phyloP scores from a whole-genome alignment of 2,329 filamentous ascomycete species.

The Daldinia sp. region DNA sequence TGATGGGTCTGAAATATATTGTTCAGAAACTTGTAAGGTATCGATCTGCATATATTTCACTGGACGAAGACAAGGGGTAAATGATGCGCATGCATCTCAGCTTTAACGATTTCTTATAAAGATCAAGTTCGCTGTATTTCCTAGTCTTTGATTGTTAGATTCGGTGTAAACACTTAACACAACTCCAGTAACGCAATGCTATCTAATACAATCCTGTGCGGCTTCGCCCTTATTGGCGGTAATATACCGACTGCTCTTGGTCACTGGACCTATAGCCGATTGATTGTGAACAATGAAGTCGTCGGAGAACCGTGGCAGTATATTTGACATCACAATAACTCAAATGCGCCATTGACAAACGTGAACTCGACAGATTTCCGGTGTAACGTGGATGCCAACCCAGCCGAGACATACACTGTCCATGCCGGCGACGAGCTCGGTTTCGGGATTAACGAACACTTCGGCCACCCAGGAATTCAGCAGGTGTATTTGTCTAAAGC shows the following conservation, averaged over 20 bases:
- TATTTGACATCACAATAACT: constrained; percentile 38
- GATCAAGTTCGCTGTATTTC: neutral
- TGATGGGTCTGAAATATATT: neutral
- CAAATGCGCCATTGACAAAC: constrained; percentile 39
- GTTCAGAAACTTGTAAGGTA: neutral
- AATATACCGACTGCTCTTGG: neutral
- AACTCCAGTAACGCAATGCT: neutral
- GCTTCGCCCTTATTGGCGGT: neutral
- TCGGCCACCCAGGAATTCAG: constrained; percentile 44
- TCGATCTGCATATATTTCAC: neutral
- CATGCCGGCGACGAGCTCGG: constrained; percentile 38
- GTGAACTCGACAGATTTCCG: constrained; percentile 43
- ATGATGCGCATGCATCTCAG: neutral
- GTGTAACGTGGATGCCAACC: constrained; percentile 37
- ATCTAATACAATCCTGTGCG: neutral
- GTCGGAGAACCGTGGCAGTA: constrained; percentile 42
- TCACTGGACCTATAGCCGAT: constrained; percentile 42
- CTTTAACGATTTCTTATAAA: neutral
- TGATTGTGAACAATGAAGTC: constrained; percentile 41
- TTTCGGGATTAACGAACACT: constrained; percentile 40
- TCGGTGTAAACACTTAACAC: neutral
- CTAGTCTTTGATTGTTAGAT: neutral
- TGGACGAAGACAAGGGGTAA: neutral
- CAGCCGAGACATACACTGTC: constrained; percentile 29
- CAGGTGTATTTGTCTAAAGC: constrained; percentile 39